phyloP scores from a whole-genome alignment of 1,284 basidiomycete species.

The Marasmius sp. region DNA sequence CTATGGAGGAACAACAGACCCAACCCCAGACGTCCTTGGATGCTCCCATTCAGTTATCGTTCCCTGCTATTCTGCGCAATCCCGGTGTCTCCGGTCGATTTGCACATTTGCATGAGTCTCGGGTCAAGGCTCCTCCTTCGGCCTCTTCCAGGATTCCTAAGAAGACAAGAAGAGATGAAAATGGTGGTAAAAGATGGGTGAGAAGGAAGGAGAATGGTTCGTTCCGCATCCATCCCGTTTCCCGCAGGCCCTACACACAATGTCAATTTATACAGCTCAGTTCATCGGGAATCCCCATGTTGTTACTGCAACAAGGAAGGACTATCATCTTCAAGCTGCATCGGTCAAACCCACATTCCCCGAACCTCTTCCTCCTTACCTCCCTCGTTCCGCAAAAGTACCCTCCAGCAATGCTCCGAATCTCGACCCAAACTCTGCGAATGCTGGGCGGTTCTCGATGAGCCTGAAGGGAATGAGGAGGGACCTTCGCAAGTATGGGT shows the following conservation, averaged over 20 bases:
- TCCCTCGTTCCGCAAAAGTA: constrained; percentile 57
- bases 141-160: constrained; percentile 21
- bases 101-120: constrained; percentile 43
- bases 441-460: constrained; percentile 73
- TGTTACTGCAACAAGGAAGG: constrained; percentile 53
- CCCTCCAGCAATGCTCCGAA: constrained; percentile 42
- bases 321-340: constrained; percentile 49
- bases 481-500: constrained; percentile 60
- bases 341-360: constrained; percentile 63
- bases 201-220: constrained; percentile 75
- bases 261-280: constrained; percentile 45
- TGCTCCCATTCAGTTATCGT: constrained; percentile 57
- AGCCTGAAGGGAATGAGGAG: constrained; percentile 73
- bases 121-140: constrained; percentile 11
- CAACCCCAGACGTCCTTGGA: not conserved
- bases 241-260: not conserved
- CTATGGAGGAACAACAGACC: not conserved
- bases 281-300: constrained; percentile 74
- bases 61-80: constrained; percentile 67
- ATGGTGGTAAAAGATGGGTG: constrained; percentile 75
- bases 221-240: constrained; percentile 17
- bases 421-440: constrained; percentile 53
- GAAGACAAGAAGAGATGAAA: constrained; percentile 51
- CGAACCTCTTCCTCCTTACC: constrained; percentile 66
- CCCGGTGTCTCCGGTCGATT: constrained; percentile 50